These are phyloP conservation scores for Amanita rubescens DNA, from an alignment of 768 basidiomycete species.

Conservation along the genomic window DNA sequence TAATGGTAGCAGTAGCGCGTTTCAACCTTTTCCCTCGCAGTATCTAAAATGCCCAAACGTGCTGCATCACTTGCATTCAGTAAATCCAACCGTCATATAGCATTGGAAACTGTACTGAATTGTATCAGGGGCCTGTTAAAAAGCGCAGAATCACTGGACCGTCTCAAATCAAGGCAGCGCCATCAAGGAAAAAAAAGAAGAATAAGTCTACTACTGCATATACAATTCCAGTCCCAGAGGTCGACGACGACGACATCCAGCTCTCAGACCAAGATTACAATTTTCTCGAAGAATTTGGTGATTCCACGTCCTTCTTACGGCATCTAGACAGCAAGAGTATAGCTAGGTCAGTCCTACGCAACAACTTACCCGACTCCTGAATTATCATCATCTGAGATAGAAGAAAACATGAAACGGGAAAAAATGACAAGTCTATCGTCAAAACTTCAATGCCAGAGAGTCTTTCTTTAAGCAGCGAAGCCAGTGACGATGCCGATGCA, in stretches of 20 bases:
- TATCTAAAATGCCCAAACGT: conserved; percentile 25
- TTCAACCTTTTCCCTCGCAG: not conserved
- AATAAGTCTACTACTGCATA: conserved; percentile 49
- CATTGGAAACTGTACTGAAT: conserved; percentile 5
- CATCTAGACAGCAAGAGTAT: conserved; percentile 75
- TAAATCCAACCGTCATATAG: conserved; percentile 11
- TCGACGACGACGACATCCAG: conserved; percentile 42
- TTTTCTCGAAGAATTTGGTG: conserved; percentile 58
- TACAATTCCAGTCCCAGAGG: conserved; percentile 60
- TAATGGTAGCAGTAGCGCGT: too few relatives aligned
- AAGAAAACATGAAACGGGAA: conserved; percentile 78
- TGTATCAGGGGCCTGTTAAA: conserved; percentile 40
- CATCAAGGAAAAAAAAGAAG: conserved; percentile 16
- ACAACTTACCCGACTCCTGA: not conserved
- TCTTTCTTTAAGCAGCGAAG: conserved; percentile 52
- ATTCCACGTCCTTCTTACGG: conserved; percentile 57
- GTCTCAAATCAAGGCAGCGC: conserved; percentile 14
- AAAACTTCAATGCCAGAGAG: conserved; percentile 40
- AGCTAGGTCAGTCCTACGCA: conserved; percentile 47
- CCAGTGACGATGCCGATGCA: conserved; percentile 13
- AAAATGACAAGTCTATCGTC: conserved; percentile 53
- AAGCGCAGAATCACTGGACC: conserved; percentile 47
- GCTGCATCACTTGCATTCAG: conserved; percentile 22
- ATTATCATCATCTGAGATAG: conserved; percentile 31
- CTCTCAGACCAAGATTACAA: conserved; percentile 67